Evolutionary conservation across 208 protist genomes (phyloP).

Genomic region (Herpetomonas samuelpessoai): DNA sequence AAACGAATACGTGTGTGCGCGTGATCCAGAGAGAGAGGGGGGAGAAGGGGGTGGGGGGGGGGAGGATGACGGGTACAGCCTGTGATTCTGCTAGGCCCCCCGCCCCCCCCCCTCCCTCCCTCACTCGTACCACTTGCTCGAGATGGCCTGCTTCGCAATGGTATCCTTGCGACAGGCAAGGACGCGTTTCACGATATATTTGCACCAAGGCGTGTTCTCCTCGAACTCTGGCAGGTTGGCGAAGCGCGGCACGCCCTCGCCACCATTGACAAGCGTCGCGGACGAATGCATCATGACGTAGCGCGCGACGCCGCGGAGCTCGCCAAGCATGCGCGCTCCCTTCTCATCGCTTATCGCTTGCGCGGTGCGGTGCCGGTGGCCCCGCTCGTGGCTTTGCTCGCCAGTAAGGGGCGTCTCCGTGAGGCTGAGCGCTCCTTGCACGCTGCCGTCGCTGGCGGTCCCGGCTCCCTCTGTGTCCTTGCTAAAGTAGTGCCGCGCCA

Average conservation of each 20-base stretch:
- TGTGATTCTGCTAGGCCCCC: too few relatives aligned
- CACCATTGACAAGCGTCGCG: slow-evolving; percentile 34
- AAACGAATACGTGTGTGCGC: too few relatives aligned
- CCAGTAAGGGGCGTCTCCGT: neutral
- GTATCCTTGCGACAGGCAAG: slow-evolving; percentile 51
- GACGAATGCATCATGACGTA: slow-evolving; percentile 59
- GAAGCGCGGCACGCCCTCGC: slow-evolving; percentile 48
- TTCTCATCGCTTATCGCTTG: too few relatives aligned
- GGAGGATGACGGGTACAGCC: too few relatives aligned
- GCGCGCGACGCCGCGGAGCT: slow-evolving; percentile 45
- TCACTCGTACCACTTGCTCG: slow-evolving; percentile 16
- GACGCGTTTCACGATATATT: slow-evolving; percentile 52
- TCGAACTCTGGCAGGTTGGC: slow-evolving; percentile 39
- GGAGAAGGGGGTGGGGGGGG: too few relatives aligned
- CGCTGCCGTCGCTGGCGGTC: neutral
- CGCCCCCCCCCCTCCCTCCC: too few relatives aligned
- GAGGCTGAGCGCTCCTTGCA: too few relatives aligned
- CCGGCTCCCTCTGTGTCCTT: too few relatives aligned
- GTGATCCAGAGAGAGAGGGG: too few relatives aligned
- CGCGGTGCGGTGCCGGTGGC: neutral
- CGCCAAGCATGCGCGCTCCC: slow-evolving; percentile 23
- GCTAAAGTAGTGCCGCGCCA: slow-evolving; percentile 28
- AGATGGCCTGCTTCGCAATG: slow-evolving; percentile 22
- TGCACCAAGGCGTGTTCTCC: slow-evolving; percentile 60
- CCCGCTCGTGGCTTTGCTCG: neutral